Conservation (phyloP, 306 rosid species). For the Trichosanthes truncata region DNA sequence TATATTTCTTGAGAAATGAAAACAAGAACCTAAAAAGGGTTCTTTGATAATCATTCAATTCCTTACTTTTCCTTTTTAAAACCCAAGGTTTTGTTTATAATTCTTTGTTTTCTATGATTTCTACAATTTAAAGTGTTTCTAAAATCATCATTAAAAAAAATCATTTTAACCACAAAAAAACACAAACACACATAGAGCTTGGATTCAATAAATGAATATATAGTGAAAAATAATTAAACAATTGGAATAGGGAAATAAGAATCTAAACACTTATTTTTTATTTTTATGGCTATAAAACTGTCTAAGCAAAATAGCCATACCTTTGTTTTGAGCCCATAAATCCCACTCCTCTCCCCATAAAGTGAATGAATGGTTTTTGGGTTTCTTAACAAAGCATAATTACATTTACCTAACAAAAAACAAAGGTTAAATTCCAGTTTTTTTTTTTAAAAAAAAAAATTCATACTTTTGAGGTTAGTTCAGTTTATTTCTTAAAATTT, state of each 20-base stretch:
- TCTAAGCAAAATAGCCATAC: neutral
- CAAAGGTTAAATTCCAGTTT: neutral
- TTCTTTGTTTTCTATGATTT: neutral
- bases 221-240: no score
- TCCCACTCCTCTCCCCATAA: conserved; percentile 7
- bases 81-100: neutral
- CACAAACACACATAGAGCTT: no score
- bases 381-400: neutral
- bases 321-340: conserved; percentile 20
- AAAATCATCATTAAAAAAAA: no score
- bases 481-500: neutral
- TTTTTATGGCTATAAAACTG: neutral
- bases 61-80: neutral
- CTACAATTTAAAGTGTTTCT: no score
- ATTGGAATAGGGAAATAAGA: neutral
- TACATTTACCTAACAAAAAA: neutral
- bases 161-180: no score
- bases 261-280: neutral
- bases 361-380: neutral
- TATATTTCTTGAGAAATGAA: neutral
- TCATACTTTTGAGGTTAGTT: neutral
- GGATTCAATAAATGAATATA: no score
- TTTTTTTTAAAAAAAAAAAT: no score
- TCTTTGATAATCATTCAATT: neutral
- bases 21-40: neutral